Evolutionary conservation across 345 rosid genomes (phyloP).

Genomic region (Linum tenue): DNA sequence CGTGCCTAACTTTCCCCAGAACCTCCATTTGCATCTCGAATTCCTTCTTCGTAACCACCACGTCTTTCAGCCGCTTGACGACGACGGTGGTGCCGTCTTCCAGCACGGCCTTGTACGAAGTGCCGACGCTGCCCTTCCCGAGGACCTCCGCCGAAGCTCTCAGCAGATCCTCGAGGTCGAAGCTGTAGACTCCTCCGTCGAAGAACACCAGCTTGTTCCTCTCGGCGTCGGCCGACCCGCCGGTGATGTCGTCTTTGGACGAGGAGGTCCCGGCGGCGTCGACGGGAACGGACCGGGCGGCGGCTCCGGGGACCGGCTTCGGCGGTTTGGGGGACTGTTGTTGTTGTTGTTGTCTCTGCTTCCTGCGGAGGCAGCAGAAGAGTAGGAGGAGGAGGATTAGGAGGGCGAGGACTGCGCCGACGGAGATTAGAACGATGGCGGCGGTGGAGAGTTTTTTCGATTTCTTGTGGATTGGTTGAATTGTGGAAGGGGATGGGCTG

Average conservation of each 20-base stretch:
- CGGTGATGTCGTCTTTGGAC: conserved; percentile 74
- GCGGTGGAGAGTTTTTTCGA: conserved; percentile 7
- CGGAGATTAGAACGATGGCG: conserved; percentile 6
- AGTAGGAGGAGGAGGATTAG: not conserved
- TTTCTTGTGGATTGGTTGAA: conserved; percentile 15
- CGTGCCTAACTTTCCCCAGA: conserved; percentile 60
- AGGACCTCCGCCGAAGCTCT: conserved; percentile 95
- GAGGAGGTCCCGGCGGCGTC: conserved; percentile 58
- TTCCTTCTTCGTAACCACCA: conserved; percentile 58
- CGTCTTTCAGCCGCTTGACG: conserved; percentile 87
- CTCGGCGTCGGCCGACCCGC: conserved; percentile 60
- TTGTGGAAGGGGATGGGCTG: conserved; percentile 42
- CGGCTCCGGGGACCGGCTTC: conserved; percentile 4
- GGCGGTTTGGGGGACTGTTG: conserved; percentile 35
- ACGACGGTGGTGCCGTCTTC: conserved; percentile 96
- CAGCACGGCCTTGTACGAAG: conserved; percentile 91
- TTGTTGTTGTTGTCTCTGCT: conserved; percentile 16
- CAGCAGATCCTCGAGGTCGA: conserved; percentile 84
- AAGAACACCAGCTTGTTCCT: conserved; percentile 85
- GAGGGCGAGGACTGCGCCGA: not conserved
- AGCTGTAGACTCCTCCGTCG: conserved; percentile 75
- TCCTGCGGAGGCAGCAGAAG: conserved; percentile 15
- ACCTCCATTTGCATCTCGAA: conserved; percentile 77
- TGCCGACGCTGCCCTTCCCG: conserved; percentile 93
- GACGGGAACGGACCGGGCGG: conserved; percentile 18